Conservation (phyloP, 2,329 filamentous ascomycete genomes). For the Fusarium drepaniforme region DNA sequence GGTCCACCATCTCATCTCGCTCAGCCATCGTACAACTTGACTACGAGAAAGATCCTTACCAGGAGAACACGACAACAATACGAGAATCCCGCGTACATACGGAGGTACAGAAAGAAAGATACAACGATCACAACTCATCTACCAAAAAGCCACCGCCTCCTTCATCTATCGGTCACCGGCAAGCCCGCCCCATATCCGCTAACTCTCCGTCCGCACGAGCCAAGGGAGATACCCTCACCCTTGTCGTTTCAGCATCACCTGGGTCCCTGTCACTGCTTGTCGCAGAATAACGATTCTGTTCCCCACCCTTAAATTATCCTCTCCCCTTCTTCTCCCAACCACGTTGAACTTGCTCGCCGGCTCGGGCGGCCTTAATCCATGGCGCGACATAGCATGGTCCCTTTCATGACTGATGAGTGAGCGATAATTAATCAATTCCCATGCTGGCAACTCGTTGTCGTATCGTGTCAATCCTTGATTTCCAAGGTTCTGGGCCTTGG, state of each 20-base stretch:
- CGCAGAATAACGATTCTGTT: slow-evolving; percentile 32
- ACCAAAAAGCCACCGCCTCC: slow-evolving; percentile 2
- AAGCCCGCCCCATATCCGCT: slow-evolving; percentile 6
- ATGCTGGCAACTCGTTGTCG: neutral
- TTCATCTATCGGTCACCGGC: slow-evolving; percentile 28
- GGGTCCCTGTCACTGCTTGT: slow-evolving; percentile 30
- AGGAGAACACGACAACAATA: neutral
- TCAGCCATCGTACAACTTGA: neutral
- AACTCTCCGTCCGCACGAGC: neutral
- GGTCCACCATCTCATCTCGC: slow-evolving; percentile 18
- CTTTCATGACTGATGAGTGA: neutral
- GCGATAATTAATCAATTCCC: neutral
- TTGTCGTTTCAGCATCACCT: slow-evolving; percentile 35
- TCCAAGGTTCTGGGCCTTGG: slow-evolving; percentile 5
- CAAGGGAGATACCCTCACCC: slow-evolving; percentile 9
- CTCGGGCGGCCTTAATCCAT: slow-evolving; percentile 16
- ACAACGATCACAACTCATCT: neutral
- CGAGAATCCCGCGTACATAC: neutral
- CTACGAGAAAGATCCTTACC: neutral
- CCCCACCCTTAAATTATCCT: slow-evolving; percentile 24
- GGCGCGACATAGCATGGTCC: slow-evolving; percentile 4
- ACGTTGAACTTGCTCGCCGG: neutral
- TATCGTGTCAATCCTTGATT: neutral
- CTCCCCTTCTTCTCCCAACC: neutral
- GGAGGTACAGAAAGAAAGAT: neutral